A percentile compares a stretch with the other conserved stretches of the same genome.
phyloP scores from a whole-genome alignment of 2,329 filamentous ascomycete genomes.

The Macroventuria anomochaeta region DNA sequence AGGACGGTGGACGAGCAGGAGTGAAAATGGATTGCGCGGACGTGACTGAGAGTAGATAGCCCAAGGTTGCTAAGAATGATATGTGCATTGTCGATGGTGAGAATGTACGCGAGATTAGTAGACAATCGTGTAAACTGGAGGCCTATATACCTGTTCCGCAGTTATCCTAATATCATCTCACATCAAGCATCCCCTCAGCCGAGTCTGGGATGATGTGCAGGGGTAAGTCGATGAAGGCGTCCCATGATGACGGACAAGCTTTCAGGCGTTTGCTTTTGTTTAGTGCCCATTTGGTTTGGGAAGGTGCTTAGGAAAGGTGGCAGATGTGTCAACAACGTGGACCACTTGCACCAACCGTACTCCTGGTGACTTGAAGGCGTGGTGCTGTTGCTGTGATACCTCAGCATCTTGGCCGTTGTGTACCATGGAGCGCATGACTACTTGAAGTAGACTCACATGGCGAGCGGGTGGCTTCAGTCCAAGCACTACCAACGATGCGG shows the following conservation, averaged over 20 bases:
- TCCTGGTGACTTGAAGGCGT: not conserved
- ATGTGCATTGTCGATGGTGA: conserved; percentile 27
- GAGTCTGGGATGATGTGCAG: not conserved
- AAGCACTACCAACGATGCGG: not conserved
- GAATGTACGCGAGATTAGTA: not conserved
- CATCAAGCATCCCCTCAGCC: not conserved
- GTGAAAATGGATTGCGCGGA: conserved; percentile 61
- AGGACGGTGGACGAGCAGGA: conserved; percentile 65
- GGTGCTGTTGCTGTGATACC: not conserved
- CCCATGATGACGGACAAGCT: not conserved
- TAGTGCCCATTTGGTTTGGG: not conserved
- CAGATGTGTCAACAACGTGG: not conserved
- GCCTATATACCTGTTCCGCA: not conserved
- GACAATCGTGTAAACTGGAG: not conserved
- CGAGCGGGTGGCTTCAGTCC: not conserved
- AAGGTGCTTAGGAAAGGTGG: not conserved
- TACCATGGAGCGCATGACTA: not conserved
- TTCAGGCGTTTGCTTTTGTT: not conserved
- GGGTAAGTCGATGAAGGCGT: not conserved
- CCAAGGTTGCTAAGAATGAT: conserved; percentile 23
- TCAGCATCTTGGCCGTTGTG: not conserved
- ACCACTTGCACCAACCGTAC: not conserved
- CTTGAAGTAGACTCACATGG: not conserved
- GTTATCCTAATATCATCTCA: not conserved
- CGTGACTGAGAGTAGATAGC: conserved; percentile 23